Evolutionary conservation across 805 yeast genomes (phyloP).

Genomic region (Kuraishia borneana): DNA sequence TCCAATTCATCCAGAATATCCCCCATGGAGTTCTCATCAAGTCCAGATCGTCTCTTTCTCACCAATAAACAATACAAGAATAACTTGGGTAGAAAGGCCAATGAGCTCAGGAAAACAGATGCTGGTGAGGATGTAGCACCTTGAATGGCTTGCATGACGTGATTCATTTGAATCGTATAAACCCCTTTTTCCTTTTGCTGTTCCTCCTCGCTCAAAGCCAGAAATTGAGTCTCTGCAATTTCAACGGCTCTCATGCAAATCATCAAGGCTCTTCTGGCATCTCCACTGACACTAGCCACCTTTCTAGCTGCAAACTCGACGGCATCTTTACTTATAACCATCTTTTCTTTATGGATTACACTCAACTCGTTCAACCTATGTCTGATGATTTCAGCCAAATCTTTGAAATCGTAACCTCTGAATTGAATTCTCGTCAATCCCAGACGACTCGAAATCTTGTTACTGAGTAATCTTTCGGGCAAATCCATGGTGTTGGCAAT

Average conservation of each 20-base stretch:
- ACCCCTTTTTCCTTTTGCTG: slow-evolving; percentile 22
- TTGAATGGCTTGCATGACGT: slow-evolving; percentile 67
- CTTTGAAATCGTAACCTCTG: slow-evolving; percentile 76
- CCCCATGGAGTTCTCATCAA: slow-evolving; percentile 62
- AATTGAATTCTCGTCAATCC: slow-evolving; percentile 84
- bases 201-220: slow-evolving; percentile 18
- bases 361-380: slow-evolving; percentile 50
- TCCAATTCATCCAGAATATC: slow-evolving; percentile 72
- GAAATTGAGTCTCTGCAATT: slow-evolving; percentile 60
- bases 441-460: slow-evolving; percentile 82
- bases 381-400: slow-evolving; percentile 63
- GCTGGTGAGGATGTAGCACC: slow-evolving; percentile 73
- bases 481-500: slow-evolving; percentile 97
- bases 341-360: slow-evolving; percentile 23
- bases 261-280: slow-evolving; percentile 85
- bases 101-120: slow-evolving; percentile 39
- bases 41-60: slow-evolving; percentile 53
- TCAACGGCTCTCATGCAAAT: slow-evolving; percentile 86
- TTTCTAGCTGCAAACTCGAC: slow-evolving; percentile 87
- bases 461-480: slow-evolving; percentile 80
- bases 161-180: slow-evolving; percentile 55
- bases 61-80: slow-evolving; percentile 59
- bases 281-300: slow-evolving; percentile 95
- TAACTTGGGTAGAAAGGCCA: slow-evolving; percentile 63
- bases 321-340: slow-evolving; percentile 55